Evolutionary conservation across 2,329 filamentous ascomycete species (phyloP), one percentile per base, ranked within the genome.

Genomic region (Fusarium sp.): DNA sequence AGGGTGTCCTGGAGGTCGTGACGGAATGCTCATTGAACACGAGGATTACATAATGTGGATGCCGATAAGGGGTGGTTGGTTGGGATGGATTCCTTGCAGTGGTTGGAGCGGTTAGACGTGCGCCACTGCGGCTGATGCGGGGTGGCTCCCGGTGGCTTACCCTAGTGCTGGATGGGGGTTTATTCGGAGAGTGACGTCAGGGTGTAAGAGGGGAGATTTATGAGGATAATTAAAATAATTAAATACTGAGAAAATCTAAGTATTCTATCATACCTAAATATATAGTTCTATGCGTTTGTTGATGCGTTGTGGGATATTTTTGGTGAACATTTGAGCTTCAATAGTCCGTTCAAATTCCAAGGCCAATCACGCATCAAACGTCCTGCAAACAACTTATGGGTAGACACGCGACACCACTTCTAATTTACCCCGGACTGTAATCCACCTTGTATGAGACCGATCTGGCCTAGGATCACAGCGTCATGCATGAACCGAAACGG

Each of bases 11-110:
- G 48, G 48, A 27, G 29, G 48, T 52, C 18, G 48, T 52, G 48
- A 52, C 48, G 48, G 27, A 52, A 52, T 52, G 48, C 13, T 31
- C 24, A 20, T 31, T 31, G 27, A 31, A 52, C 48, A 52, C 48
- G 48, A 52, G 43, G 48, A 29, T 52, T 52, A 52, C 48, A 52
- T 52, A 52, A 52, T 20, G 27, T 52, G 48, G 48, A 52, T 52
- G 48, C 27, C 27, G 48, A 52, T 31, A 52, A 52, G 48, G 48
- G 48, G 27, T 29, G 48, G 24, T n/a, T 29, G 24, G 48, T 29
- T 50, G 9, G 22, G 5, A 31, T 48, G 14, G 24, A 16, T 48
- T 48, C 4, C 20, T 48, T 24, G 13, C 43, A 48, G 43, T 48
- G 43, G 43, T 48, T 48, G 43, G 43, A 48, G 43, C 43, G 43